A percentile compares a stretch with the other conserved stretches of the same genome.
phyloP scores from a whole-genome alignment of 1,284 basidiomycete genomes.

The Afroboletus lepidellus region DNA sequence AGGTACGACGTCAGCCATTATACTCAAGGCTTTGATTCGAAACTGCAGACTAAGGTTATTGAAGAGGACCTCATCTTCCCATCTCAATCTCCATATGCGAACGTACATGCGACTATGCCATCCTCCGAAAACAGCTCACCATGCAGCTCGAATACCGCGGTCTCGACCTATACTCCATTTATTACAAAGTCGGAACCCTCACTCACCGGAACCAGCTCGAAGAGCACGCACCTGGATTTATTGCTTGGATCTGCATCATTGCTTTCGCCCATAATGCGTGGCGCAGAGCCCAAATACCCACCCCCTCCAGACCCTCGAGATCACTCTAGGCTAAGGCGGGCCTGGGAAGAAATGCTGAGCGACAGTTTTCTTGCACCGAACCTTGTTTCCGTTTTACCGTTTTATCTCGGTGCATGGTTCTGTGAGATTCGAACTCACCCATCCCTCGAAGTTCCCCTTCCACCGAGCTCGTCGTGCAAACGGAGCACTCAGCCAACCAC shows the following conservation, averaged over 20 bases:
- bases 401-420: conserved; percentile 65
- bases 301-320: conserved; percentile 50
- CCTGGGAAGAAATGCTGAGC: conserved; percentile 70
- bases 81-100: conserved; percentile 31
- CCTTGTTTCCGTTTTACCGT: conserved; percentile 59
- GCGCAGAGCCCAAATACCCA: conserved; percentile 9
- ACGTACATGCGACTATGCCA: conserved; percentile 13
- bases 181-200: conserved; percentile 31
- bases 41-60: conserved; percentile 47
- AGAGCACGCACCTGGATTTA: conserved; percentile 12
- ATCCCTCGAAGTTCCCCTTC: conserved; percentile 54
- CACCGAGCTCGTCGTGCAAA: conserved; percentile 43
- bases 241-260: conserved; percentile 19
- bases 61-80: conserved; percentile 76
- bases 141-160: conserved; percentile 30
- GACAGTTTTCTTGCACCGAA: conserved; percentile 55
- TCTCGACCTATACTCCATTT: conserved; percentile 20
- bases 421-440: conserved; percentile 50
- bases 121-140: conserved; percentile 24
- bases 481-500: conserved; percentile 8
- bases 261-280: conserved; percentile 19
- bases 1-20: conserved; percentile 42
- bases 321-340: conserved; percentile 56
- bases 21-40: conserved; percentile 2
- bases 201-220: conserved; percentile 14